phyloP scores from a whole-genome alignment of 345 rosid genomes.

The Lumnitzera racemosa region DNA sequence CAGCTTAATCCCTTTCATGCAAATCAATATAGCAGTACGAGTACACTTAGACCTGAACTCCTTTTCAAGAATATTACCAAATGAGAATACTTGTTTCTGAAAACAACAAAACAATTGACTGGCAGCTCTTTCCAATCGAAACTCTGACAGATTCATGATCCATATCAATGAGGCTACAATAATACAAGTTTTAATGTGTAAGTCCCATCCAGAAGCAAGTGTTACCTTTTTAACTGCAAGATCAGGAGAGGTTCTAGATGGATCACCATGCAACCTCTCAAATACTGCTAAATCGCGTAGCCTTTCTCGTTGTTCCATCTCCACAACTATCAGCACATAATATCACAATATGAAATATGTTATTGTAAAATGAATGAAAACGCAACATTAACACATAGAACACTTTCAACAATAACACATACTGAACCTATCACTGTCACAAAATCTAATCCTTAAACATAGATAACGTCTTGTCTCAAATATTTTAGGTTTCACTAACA shows the following conservation, averaged over 20 bases:
- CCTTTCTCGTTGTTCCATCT: conserved; percentile 68
- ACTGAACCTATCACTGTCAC: too few species aligned
- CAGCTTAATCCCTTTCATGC: neutral
- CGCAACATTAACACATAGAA: neutral
- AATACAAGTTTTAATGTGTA: neutral
- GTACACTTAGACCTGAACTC: neutral
- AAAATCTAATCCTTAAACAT: too few species aligned
- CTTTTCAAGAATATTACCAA: neutral
- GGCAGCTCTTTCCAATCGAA: neutral
- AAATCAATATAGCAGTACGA: neutral
- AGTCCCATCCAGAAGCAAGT: neutral
- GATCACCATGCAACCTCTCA: conserved; percentile 79
- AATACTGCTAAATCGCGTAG: conserved; percentile 67
- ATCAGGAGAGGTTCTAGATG: conserved; percentile 49
- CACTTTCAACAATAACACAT: too few species aligned
- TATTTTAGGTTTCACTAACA: too few species aligned
- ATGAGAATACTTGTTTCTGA: neutral
- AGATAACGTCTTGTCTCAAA: too few species aligned
- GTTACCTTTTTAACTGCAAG: conserved; percentile 86
- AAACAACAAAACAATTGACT: too few species aligned
- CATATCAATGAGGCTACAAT: neutral
- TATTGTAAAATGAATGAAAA: neutral
- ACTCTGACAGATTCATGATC: neutral
- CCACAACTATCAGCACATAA: conserved; percentile 37
- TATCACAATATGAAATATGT: neutral